Evolutionary conservation across 2,329 filamentous ascomycete genomes (phyloP).

Genomic region (Coleophoma cylindrospora): DNA sequence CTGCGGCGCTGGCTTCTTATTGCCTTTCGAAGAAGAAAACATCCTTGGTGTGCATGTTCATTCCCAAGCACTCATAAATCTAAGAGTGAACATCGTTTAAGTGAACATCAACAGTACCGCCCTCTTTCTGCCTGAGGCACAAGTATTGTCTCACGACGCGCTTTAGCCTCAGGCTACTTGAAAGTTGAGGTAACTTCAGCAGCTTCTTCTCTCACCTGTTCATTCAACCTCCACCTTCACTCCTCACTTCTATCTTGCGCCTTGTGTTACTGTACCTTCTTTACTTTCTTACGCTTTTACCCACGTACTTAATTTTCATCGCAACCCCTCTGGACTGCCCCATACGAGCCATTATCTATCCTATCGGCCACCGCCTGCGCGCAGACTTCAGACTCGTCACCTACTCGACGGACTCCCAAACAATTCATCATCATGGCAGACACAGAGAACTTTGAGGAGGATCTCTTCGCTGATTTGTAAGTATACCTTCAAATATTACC

Average conservation of each 20-base stretch:
- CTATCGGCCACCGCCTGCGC: not conserved
- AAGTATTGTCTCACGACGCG: too few species aligned
- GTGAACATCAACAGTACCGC: too few species aligned
- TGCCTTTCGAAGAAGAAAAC: conserved; percentile 59
- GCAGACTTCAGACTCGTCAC: not conserved
- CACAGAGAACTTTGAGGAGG: conserved; percentile 79
- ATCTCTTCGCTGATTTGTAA: conserved; percentile 94
- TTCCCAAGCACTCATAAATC: not conserved
- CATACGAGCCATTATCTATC: too few species aligned
- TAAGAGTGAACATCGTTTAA: too few species aligned
- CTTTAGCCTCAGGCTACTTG: too few species aligned
- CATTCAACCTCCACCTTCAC: conserved; percentile 2
- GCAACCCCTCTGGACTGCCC: too few species aligned
- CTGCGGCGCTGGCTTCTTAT: conserved; percentile 69
- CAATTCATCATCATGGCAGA: conserved; percentile 60
- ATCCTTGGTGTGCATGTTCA: conserved; percentile 30
- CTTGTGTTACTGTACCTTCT: too few species aligned
- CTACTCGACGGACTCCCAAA: not conserved
- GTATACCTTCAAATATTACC: conserved; percentile 29
- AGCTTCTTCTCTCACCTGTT: too few species aligned
- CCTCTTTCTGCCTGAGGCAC: too few species aligned
- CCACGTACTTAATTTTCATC: too few species aligned
- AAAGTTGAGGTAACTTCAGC: too few species aligned
- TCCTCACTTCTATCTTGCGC: not conserved
- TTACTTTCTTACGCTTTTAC: too few species aligned